These are phyloP conservation scores for Sporothrix luriei DNA, from an alignment of 2,329 filamentous ascomycete genomes.

Conservation along the genomic window DNA sequence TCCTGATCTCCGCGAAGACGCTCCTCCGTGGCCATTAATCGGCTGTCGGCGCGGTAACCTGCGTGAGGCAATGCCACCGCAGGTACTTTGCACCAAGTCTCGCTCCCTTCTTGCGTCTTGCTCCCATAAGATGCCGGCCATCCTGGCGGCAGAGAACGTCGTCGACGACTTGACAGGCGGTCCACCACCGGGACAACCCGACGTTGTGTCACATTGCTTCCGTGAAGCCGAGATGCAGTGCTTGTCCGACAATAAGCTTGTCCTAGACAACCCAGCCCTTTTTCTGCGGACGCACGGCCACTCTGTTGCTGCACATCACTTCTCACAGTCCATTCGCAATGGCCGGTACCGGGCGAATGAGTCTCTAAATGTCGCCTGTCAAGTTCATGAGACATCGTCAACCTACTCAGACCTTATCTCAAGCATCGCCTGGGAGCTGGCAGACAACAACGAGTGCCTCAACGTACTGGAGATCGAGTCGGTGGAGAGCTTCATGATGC, in stretches of 20 bases:
- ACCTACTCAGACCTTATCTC: conserved; percentile 42
- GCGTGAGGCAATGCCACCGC: conserved; percentile 38
- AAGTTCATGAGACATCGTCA: conserved; percentile 32
- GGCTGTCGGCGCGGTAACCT: conserved; percentile 41
- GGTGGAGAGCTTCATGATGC: conserved; percentile 39
- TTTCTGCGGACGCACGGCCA: conserved; percentile 38
- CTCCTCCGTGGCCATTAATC: conserved; percentile 41
- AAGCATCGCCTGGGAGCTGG: conserved; percentile 42
- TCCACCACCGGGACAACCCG: conserved; percentile 30
- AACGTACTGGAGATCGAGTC: conserved; percentile 40
- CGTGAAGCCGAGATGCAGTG: conserved; percentile 40
- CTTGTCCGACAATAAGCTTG: conserved; percentile 41
- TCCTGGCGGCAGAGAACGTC: conserved; percentile 30
- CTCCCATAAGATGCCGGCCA: conserved; percentile 30
- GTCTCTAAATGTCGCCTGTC: conserved; percentile 36
- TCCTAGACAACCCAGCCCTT: conserved; percentile 38
- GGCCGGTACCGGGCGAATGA: conserved; percentile 40
- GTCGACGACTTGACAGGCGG: conserved; percentile 27
- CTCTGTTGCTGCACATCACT: conserved; percentile 35
- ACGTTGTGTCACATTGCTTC: conserved; percentile 37
- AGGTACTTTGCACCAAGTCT: conserved; percentile 39
- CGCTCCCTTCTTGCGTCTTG: conserved; percentile 31
- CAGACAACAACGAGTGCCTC: conserved; percentile 39
- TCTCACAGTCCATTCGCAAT: conserved; percentile 38
- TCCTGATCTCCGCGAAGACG: conserved; percentile 41